Percentiles rank a stretch among this genome's conserved stretches.
Evolutionary conservation across 805 yeast species (phyloP).

Genomic region (Kodamaea kaohsiungensis): DNA sequence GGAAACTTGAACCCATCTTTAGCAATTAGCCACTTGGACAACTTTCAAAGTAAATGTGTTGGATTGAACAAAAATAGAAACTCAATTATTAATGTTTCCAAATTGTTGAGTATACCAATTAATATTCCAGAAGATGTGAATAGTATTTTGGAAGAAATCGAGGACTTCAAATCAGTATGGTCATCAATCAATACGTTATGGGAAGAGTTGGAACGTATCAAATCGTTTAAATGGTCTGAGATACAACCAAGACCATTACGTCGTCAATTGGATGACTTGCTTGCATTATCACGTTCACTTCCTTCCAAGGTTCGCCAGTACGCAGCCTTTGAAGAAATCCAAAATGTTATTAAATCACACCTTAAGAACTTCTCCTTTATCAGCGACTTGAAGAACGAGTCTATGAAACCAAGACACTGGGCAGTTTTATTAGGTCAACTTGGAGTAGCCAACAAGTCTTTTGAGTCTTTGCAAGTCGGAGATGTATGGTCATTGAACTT

Average conservation of each 20-base stretch:
- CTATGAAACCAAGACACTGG: slow-evolving; percentile 72
- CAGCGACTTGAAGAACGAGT: slow-evolving; percentile 52
- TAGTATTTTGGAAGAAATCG: slow-evolving; percentile 47
- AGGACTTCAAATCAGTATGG: slow-evolving; percentile 66
- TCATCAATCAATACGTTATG: slow-evolving; percentile 53
- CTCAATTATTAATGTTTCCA: slow-evolving; percentile 26
- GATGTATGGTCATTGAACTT: slow-evolving; percentile 64
- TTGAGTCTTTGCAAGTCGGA: slow-evolving; percentile 45
- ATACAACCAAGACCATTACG: slow-evolving; percentile 48
- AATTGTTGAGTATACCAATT: slow-evolving; percentile 34
- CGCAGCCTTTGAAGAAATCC: slow-evolving; percentile 65
- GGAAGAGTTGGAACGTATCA: slow-evolving; percentile 45
- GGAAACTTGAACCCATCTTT: slow-evolving; percentile 39
- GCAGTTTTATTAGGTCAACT: slow-evolving; percentile 33
- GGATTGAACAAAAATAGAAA: slow-evolving; percentile 6
- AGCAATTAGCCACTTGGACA: slow-evolving; percentile 44
- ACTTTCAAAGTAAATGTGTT: slow-evolving; percentile 20
- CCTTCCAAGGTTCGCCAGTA: slow-evolving; percentile 66
- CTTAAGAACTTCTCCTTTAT: slow-evolving; percentile 41
- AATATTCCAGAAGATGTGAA: slow-evolving; percentile 26
- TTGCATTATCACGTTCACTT: slow-evolving; percentile 47
- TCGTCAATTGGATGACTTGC: slow-evolving; percentile 50
- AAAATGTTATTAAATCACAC: slow-evolving; percentile 41
- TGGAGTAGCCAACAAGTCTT: slow-evolving; percentile 1
- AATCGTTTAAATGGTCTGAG: slow-evolving; percentile 48